phyloP scores from a whole-genome alignment of 176 grass and related monocot genomes.

The Oryza longistaminata region DNA sequence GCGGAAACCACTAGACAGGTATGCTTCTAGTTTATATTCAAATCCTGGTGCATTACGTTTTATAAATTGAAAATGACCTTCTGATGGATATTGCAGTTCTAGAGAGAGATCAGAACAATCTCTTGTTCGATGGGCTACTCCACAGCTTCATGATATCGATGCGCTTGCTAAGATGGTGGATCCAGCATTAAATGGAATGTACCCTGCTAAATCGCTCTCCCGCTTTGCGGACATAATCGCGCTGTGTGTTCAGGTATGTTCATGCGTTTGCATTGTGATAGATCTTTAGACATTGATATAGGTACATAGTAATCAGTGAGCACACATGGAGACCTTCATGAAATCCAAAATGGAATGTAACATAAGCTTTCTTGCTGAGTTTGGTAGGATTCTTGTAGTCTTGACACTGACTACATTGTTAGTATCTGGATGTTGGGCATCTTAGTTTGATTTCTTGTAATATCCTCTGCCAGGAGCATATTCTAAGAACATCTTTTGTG shows the following conservation, averaged over 20 bases:
- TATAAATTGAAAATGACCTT: slow-evolving; percentile 17
- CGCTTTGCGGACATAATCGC: slow-evolving; percentile 97
- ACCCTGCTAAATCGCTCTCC: slow-evolving; percentile 94
- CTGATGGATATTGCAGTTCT: slow-evolving; percentile 57
- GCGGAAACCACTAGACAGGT: slow-evolving; percentile 95
- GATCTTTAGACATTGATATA: slow-evolving; percentile 16
- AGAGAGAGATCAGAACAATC: slow-evolving; percentile 90
- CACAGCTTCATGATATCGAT: slow-evolving; percentile 99
- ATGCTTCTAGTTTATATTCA: slow-evolving; percentile 23
- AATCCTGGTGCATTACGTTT: not conserved
- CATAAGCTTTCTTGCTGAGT: slow-evolving; percentile 1
- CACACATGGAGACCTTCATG: not conserved
- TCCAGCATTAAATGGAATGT: slow-evolving; percentile 94
- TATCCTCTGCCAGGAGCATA: not conserved
- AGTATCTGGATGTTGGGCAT: not conserved
- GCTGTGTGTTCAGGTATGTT: slow-evolving; percentile 84
- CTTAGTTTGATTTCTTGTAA: slow-evolving; percentile 7
- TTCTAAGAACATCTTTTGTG: slow-evolving; percentile 8
- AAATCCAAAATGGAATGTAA: not conserved
- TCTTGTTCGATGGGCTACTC: slow-evolving; percentile 94
- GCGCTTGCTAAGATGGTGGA: slow-evolving; percentile 97
- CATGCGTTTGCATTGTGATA: slow-evolving; percentile 3
- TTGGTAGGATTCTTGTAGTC: not conserved
- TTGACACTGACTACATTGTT: not conserved
- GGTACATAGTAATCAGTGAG: slow-evolving; percentile 5